Percentiles rank a stretch among this genome's conserved stretches.
Evolutionary conservation across 2,329 filamentous ascomycete species (phyloP).

Genomic region (Didymella arachidicola): DNA sequence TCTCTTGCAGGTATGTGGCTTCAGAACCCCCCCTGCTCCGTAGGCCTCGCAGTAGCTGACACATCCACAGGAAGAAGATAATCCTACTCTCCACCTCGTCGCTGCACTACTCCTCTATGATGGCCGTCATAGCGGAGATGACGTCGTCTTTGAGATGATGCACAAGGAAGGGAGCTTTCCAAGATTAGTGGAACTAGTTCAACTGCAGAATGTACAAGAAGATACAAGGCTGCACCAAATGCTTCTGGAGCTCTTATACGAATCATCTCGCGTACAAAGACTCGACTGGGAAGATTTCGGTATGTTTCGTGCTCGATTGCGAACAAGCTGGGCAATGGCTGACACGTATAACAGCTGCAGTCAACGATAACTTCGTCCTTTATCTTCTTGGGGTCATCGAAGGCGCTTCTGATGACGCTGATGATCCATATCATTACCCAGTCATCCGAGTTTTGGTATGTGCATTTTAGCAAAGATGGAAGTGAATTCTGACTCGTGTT

Average conservation of each 20-base stretch:
- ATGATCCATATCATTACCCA: conserved; percentile 95
- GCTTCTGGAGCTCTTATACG: conserved; percentile 88
- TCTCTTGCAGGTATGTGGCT: conserved; percentile 68
- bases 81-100: conserved; percentile 80
- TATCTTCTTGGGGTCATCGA: conserved; percentile 90
- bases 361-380: conserved; percentile 80
- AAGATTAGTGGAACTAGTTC: conserved; percentile 82
- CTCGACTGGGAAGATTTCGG: conserved; percentile 78
- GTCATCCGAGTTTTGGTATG: conserved; percentile 89
- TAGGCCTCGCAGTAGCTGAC: conserved; percentile 24
- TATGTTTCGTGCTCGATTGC: conserved; percentile 55
- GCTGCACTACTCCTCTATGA: conserved; percentile 86
- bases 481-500: conserved; percentile 8
- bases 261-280: conserved; percentile 92
- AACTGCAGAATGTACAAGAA: conserved; percentile 65
- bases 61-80: conserved; percentile 78
- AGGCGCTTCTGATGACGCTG: conserved; percentile 81
- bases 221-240: conserved; percentile 79
- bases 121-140: conserved; percentile 77
- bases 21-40: background rate
- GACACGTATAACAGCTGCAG: conserved; percentile 54
- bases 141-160: conserved; percentile 85
- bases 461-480: conserved; percentile 23
- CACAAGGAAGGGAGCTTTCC: conserved; percentile 84
- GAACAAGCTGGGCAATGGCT: conserved; percentile 13